phyloP scores from a whole-genome alignment of 1,284 basidiomycete genomes.

The Sanguinoderma infundibulare region DNA sequence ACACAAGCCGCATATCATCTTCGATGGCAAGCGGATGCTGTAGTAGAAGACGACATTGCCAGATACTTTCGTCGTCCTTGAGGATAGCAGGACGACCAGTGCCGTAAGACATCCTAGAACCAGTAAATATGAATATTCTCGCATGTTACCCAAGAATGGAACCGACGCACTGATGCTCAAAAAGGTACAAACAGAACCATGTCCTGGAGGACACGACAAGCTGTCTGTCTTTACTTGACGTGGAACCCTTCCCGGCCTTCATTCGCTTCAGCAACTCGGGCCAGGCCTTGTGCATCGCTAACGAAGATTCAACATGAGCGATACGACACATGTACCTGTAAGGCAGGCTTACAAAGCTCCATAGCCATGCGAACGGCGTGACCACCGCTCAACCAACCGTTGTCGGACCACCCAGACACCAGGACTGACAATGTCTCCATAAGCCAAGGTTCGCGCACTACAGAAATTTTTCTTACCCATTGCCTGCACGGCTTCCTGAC shows the following conservation, averaged over 20 bases:
- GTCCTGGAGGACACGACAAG: slow-evolving; percentile 82
- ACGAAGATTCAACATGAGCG: not conserved
- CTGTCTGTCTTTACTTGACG: slow-evolving; percentile 71
- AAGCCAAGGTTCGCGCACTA: slow-evolving; percentile 15
- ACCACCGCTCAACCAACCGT: slow-evolving; percentile 89
- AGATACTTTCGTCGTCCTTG: slow-evolving; percentile 90
- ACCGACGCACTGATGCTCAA: slow-evolving; percentile 84
- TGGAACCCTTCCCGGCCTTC: slow-evolving; percentile 60
- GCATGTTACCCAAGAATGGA: not conserved
- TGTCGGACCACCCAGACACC: slow-evolving; percentile 89
- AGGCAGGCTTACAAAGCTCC: slow-evolving; percentile 74
- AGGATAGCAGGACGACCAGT: slow-evolving; percentile 91
- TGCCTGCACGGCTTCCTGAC: slow-evolving; percentile 86
- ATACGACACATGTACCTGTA: not conserved
- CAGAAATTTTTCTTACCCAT: slow-evolving; percentile 65
- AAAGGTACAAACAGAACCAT: slow-evolving; percentile 91
- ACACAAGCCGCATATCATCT: slow-evolving; percentile 94
- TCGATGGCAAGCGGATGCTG: slow-evolving; percentile 89
- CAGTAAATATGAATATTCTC: not conserved
- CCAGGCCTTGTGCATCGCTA: slow-evolving; percentile 90
- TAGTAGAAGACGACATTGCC: slow-evolving; percentile 79
- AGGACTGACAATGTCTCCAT: slow-evolving; percentile 55
- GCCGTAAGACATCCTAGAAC: slow-evolving; percentile 81
- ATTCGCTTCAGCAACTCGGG: slow-evolving; percentile 80
- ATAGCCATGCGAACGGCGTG: slow-evolving; percentile 94